A percentile compares a stretch with the other conserved stretches of the same genome.
phyloP scores from a whole-genome alignment of 768 basidiomycete species.

The Brasilioporus rufonigricans region DNA sequence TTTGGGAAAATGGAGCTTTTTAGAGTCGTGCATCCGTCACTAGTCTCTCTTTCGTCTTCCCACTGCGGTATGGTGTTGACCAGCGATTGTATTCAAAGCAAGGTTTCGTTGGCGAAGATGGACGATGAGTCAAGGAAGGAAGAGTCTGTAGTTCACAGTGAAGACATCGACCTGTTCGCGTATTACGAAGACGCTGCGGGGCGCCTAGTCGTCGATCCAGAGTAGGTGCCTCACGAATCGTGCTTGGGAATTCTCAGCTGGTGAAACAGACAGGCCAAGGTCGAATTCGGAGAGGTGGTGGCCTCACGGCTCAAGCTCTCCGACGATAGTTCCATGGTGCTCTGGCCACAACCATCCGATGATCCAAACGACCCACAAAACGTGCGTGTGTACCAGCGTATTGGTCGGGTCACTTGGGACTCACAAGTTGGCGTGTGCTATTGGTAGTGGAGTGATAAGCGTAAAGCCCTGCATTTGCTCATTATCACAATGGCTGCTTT shows the following conservation, averaged over 20 bases:
- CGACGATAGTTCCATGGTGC: slow-evolving; percentile 42
- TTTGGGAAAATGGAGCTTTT: not conserved
- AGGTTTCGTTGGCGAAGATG: not conserved
- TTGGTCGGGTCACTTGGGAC: not conserved
- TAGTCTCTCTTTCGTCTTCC: not conserved
- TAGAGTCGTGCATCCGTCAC: not conserved
- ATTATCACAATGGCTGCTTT: slow-evolving; percentile 52
- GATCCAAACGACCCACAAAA: slow-evolving; percentile 55
- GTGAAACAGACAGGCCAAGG: slow-evolving; percentile 39
- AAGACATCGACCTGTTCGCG: slow-evolving; percentile 32
- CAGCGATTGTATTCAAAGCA: not conserved
- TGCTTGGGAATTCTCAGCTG: not conserved
- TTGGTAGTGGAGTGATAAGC: slow-evolving; percentile 41
- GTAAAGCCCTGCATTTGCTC: slow-evolving; percentile 45
- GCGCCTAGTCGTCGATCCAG: slow-evolving; percentile 59
- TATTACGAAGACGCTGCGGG: slow-evolving; percentile 59
- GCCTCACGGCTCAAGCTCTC: slow-evolving; percentile 48
- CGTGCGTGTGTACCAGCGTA: slow-evolving; percentile 27
- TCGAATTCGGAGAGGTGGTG: slow-evolving; percentile 48
- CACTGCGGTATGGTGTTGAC: not conserved
- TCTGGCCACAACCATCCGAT: slow-evolving; percentile 55
- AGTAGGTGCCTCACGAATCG: slow-evolving; percentile 35
- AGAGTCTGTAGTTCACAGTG: not conserved
- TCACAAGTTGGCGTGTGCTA: not conserved
- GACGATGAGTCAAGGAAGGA: slow-evolving; percentile 3